Conservation (phyloP, 1,139 yeast species). For the Wickerhamiella infanticola region DNA sequence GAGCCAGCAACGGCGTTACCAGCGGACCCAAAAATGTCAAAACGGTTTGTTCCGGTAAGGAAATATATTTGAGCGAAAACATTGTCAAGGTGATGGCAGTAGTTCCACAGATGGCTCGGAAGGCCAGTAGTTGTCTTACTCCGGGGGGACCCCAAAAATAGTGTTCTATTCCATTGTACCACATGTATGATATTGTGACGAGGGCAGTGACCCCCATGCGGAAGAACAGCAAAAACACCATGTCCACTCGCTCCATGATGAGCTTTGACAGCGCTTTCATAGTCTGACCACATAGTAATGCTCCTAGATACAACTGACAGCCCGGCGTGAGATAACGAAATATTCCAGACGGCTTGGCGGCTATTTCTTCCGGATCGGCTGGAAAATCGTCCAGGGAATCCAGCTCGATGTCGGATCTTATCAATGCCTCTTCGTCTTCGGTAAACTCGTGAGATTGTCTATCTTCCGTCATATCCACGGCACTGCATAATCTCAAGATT, state of each 20-base stretch:
- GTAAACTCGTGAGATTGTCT: background rate
- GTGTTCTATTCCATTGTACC: conserved; percentile 32
- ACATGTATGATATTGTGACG: conserved; percentile 43
- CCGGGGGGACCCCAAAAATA: conserved; percentile 61
- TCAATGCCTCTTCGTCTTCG: background rate
- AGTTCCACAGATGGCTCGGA: conserved; percentile 66
- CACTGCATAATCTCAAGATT: too few species aligned
- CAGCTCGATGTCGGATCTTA: background rate
- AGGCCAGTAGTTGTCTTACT: conserved; percentile 36
- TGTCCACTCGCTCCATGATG: conserved; percentile 8
- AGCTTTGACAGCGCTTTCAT: conserved; percentile 14
- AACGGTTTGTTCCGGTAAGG: conserved; percentile 66
- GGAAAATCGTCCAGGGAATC: background rate
- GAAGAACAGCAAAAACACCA: conserved; percentile 30
- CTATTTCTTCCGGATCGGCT: background rate
- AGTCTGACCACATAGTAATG: conserved; percentile 11
- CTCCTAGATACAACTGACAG: conserved; percentile 10
- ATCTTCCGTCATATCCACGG: too few species aligned
- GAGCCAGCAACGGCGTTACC: conserved; percentile 62
- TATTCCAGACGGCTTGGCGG: background rate
- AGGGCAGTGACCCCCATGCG: conserved; percentile 60
- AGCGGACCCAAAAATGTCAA: conserved; percentile 69
- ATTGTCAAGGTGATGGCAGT: conserved; percentile 66
- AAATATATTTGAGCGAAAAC: conserved; percentile 55
- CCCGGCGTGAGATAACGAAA: conserved; percentile 7